Evolutionary conservation across 1,284 basidiomycete genomes (phyloP).

Genomic region (Sutorius eximius): DNA sequence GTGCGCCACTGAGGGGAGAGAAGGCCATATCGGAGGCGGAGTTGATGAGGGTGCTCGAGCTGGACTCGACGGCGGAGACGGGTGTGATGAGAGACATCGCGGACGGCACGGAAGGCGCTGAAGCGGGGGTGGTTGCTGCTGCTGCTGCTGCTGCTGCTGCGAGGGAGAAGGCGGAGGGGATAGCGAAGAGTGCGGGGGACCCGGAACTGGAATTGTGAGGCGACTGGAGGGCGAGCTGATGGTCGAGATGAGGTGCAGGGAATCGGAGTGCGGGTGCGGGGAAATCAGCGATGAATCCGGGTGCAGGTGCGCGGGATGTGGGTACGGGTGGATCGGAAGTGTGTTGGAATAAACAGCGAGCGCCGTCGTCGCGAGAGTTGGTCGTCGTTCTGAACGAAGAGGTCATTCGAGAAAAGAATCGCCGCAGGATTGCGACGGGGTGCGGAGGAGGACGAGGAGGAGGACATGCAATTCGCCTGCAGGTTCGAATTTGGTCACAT

Average conservation of each 20-base stretch:
- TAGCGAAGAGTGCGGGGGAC: slow-evolving; percentile 19
- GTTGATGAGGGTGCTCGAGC: slow-evolving; percentile 26
- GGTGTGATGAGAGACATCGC: slow-evolving; percentile 27
- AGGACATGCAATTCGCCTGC: slow-evolving; percentile 27
- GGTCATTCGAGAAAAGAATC: neutral
- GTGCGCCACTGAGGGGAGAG: slow-evolving; percentile 19
- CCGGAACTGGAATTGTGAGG: slow-evolving; percentile 44
- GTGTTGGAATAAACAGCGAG: neutral
- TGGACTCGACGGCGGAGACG: slow-evolving; percentile 43
- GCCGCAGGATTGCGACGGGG: neutral
- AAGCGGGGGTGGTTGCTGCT: neutral
- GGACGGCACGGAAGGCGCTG: neutral
- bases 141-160: neutral
- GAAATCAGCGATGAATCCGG: slow-evolving; percentile 43
- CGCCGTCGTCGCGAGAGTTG: neutral
- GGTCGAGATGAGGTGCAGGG: slow-evolving; percentile 7
- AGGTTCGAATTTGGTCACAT: slow-evolving; percentile 26
- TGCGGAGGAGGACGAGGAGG: slow-evolving; percentile 8
- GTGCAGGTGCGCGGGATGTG: slow-evolving; percentile 12
- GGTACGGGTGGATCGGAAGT: neutral
- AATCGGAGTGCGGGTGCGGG: slow-evolving; percentile 30
- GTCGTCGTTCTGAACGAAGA: neutral
- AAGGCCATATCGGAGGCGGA: slow-evolving; percentile 27
- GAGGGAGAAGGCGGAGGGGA: neutral
- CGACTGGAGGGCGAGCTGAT: slow-evolving; percentile 31